Conservation (phyloP, 441 rosid species). For the Brassica hybrid region DNA sequence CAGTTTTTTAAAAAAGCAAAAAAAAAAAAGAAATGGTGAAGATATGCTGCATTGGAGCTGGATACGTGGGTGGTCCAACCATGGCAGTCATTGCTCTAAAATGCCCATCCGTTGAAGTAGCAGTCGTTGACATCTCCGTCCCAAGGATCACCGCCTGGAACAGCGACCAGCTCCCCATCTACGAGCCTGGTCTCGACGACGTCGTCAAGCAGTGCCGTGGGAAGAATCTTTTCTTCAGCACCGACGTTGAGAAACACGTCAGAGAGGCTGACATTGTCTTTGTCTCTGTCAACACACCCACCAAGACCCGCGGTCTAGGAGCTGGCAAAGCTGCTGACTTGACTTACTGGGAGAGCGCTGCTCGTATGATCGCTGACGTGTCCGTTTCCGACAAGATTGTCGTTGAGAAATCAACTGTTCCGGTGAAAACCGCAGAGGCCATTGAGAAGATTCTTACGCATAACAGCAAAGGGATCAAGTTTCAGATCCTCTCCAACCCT, state of each 20-base stretch:
- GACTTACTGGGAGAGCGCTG: constrained; percentile 99
- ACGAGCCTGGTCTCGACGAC: constrained; percentile 88
- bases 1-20: constrained; percentile 28
- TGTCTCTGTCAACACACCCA: constrained; percentile 94
- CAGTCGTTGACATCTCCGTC: constrained; percentile 81
- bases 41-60: constrained; percentile 96
- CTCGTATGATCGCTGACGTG: constrained; percentile 94
- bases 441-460: constrained; percentile 89
- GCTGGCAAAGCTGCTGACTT: constrained; percentile 98
- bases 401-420: constrained; percentile 96
- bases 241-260: constrained; percentile 85
- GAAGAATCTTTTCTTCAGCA: constrained; percentile 83
- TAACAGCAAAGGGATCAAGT: constrained; percentile 95
- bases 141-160: constrained; percentile 82
- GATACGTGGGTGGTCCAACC: constrained; percentile 94
- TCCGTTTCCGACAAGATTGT: constrained; percentile 91
- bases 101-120: constrained; percentile 85
- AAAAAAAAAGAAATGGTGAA: constrained; percentile 82
- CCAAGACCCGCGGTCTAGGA: constrained; percentile 92
- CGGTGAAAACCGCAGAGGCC: constrained; percentile 95
- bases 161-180: constrained; percentile 82
- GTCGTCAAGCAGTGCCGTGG: constrained; percentile 86
- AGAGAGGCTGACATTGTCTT: constrained; percentile 85
- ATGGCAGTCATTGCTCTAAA: constrained; percentile 94
- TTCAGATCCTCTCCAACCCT: constrained; percentile 95